Conservation (phyloP, 2,329 filamentous ascomycete genomes). For the Microsporum audouinii region DNA sequence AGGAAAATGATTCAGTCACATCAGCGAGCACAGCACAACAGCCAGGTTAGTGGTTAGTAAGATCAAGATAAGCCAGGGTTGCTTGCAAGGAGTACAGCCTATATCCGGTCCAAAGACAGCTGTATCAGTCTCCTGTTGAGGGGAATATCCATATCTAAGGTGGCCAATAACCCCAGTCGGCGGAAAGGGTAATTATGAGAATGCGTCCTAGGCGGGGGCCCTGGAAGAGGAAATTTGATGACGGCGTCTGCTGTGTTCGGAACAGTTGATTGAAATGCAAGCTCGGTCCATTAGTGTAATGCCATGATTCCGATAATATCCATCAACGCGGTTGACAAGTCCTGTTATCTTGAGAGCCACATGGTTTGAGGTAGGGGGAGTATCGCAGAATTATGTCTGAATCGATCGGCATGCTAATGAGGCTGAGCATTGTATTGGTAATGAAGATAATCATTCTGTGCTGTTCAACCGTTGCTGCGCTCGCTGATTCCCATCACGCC, state of each 20-base stretch:
- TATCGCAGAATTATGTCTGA: neutral
- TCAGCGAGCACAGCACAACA: slow-evolving; percentile 51
- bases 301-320: neutral
- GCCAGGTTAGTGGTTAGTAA: slow-evolving; percentile 29
- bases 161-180: neutral
- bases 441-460: slow-evolving; percentile 19
- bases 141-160: neutral
- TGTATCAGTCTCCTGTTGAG: neutral
- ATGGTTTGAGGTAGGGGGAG: neutral
- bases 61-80: neutral
- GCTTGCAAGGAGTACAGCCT: neutral
- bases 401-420: neutral
- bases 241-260: no score
- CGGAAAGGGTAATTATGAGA: neutral
- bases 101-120: neutral
- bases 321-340: neutral
- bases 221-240: no score
- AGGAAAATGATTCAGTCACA: slow-evolving; percentile 26
- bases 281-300: no score
- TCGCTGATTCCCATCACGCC: slow-evolving; percentile 37
- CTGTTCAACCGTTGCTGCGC: slow-evolving; percentile 41
- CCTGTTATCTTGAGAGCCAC: neutral
- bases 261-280: no score
- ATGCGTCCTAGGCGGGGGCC: no score
- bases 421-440: neutral